Evolutionary conservation across 345 rosid genomes (phyloP).

Genomic region (Cardiospermum halicacabum): DNA sequence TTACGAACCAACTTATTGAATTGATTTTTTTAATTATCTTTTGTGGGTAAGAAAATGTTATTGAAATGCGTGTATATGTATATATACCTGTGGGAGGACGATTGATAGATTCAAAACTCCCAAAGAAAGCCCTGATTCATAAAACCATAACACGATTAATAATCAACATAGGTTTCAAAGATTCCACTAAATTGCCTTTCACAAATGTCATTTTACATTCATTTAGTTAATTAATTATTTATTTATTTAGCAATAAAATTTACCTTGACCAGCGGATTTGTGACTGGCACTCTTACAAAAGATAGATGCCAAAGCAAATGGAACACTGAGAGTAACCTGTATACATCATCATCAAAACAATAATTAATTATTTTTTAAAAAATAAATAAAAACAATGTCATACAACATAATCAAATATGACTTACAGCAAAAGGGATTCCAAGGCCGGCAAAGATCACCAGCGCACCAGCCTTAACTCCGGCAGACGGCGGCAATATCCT

Average conservation of each 20-base stretch:
- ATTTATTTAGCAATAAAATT: not conserved
- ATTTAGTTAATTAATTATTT: too few species aligned
- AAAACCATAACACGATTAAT: too few species aligned
- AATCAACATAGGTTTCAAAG: too few species aligned
- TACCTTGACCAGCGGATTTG: slow-evolving; percentile 81
- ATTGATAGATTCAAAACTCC: slow-evolving; percentile 79
- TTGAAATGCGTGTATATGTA: too few species aligned
- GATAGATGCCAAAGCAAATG: slow-evolving; percentile 91
- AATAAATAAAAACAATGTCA: too few species aligned
- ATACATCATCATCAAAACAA: too few species aligned
- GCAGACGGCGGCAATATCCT: slow-evolving; percentile 31
- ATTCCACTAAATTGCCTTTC: too few species aligned
- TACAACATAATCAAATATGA: not conserved
- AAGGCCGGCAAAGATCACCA: slow-evolving; percentile 55
- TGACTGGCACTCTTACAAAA: slow-evolving; percentile 50
- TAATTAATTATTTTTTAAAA: too few species aligned
- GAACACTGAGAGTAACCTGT: slow-evolving; percentile 79
- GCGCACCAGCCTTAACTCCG: slow-evolving; percentile 46
- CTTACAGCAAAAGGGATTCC: slow-evolving; percentile 84
- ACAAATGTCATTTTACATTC: too few species aligned
- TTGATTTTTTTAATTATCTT: too few species aligned
- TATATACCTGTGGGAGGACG: slow-evolving; percentile 85
- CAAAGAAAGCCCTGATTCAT: slow-evolving; percentile 60
- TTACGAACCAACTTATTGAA: too few species aligned
- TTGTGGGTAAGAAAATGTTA: too few species aligned